Evolutionary conservation across 495 filamentous ascomycete species (phyloP), one percentile per base, ranked within the genome.

Genomic region (Astrothelium subdiscretum): DNA sequence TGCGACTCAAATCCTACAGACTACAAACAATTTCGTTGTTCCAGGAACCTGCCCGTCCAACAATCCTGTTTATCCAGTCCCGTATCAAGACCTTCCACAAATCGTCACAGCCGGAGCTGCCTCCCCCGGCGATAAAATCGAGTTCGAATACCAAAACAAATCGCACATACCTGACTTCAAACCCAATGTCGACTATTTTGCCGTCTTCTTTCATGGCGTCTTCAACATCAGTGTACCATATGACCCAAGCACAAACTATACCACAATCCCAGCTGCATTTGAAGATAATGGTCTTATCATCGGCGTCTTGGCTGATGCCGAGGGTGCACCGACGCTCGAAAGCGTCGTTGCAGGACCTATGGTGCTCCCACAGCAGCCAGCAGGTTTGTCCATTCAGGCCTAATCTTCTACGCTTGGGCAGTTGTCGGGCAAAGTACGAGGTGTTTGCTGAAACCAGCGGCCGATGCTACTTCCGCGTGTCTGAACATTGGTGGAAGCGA

Each of bases 1-100:
- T 65, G 78, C 80, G 26, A 80, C 78, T 68, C 71, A 82, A 68
- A 76, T 83, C 59, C 75, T 83, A 29, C 76, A 81, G 61, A 72
- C 68, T 27, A 83, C 79, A n/a, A 77, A 75, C 63, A 64, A 58
- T 24, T 79, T 78, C 68, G 71, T 83, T 62, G 65, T 81, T 2
- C 75, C 77, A 0, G 77, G 77, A 0, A 77, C 73, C 69, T 83
- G 79, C 65, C 79, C 79, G 6, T 27, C 62, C 10, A 70, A 71
- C 58, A 83, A 83, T 67, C 80, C 80, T 0, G 61, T 62, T 32
- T 83, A 78, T 62, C 80, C 80, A 18, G 64, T 68, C 35, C 78
- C 78, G n/a, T 69, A 70, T 18, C 78, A 80, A 65, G 58, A 63
- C 6, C 71, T 81, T 24, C 77, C 80, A 2, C 66, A 54, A 2